A percentile compares a stretch with the other conserved stretches of the same genome.
Evolutionary conservation across 257 asterid species (phyloP).

Genomic region (Ehretia macrophylla): DNA sequence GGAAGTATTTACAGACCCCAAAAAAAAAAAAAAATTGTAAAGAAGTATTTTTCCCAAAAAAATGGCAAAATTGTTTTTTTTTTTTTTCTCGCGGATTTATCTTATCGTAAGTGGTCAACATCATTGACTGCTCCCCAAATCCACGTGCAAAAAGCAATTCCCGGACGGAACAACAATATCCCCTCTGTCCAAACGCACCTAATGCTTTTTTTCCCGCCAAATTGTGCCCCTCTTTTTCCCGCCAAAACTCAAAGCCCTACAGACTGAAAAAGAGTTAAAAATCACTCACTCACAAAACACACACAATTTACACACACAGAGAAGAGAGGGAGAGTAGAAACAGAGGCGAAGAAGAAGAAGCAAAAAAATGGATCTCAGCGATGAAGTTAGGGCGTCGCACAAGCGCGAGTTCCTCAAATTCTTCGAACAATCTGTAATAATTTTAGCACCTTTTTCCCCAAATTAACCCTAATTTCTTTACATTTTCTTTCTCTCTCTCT

Average conservation of each 20-base stretch:
- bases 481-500: neutral
- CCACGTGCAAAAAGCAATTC: no score
- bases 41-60: no score
- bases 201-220: conserved; percentile 46
- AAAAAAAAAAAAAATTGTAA: no score
- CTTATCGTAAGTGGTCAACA: no score
- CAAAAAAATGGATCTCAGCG: conserved; percentile 78
- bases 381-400: conserved; percentile 73
- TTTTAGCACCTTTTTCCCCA: neutral
- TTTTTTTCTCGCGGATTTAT: no score
- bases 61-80: no score
- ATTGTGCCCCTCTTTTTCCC: conserved; percentile 33
- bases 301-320: neutral
- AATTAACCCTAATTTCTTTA: neutral
- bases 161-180: no score
- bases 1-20: no score
- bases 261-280: neutral
- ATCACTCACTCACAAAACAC: neutral
- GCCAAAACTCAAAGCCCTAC: conserved; percentile 42
- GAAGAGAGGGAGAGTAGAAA: conserved; percentile 5
- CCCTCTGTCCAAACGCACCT: neutral
- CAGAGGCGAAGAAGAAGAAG: conserved; percentile 5
- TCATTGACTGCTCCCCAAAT: no score
- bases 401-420: conserved; percentile 79
- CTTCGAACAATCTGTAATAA: conserved; percentile 75